phyloP scores from a whole-genome alignment of 768 basidiomycete species.

The Leccinum boreale region DNA sequence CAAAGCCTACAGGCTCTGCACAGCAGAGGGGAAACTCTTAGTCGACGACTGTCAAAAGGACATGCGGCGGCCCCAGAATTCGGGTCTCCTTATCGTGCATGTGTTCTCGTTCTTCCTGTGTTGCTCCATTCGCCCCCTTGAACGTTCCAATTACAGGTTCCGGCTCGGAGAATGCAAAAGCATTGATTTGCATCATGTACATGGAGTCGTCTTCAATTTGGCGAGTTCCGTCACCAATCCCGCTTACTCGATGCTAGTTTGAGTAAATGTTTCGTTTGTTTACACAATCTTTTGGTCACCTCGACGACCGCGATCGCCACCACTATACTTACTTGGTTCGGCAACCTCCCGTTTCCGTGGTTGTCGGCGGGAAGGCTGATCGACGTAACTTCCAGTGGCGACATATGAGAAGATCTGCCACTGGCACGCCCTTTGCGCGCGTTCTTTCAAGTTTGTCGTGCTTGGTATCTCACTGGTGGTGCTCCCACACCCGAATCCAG shows the following conservation, averaged over 20 bases:
- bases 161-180: neutral
- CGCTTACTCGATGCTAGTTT: neutral
- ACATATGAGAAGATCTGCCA: conserved; percentile 21
- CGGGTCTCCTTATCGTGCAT: conserved; percentile 3
- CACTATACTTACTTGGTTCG: neutral
- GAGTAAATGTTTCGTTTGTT: conserved; percentile 6
- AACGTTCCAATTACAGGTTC: conserved; percentile 18
- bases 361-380: conserved; percentile 11
- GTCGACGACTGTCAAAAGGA: conserved; percentile 1
- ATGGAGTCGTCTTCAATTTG: conserved; percentile 3
- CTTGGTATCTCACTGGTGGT: conserved; percentile 8
- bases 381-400: conserved; percentile 13
- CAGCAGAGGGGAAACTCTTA: neutral
- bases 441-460: conserved; percentile 17
- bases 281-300: conserved; percentile 8
- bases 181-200: neutral
- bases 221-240: neutral
- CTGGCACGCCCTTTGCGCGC: conserved; percentile 30
- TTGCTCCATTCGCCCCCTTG: conserved; percentile 14
- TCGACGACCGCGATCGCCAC: neutral
- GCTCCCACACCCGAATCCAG: conserved; percentile 16
- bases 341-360: conserved; percentile 8
- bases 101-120: conserved; percentile 1
- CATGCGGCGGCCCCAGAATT: conserved; percentile 28
- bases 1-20: neutral